Evolutionary conservation across 139 green algal genomes (phyloP).

Genomic region (Pleodorina starrii): DNA sequence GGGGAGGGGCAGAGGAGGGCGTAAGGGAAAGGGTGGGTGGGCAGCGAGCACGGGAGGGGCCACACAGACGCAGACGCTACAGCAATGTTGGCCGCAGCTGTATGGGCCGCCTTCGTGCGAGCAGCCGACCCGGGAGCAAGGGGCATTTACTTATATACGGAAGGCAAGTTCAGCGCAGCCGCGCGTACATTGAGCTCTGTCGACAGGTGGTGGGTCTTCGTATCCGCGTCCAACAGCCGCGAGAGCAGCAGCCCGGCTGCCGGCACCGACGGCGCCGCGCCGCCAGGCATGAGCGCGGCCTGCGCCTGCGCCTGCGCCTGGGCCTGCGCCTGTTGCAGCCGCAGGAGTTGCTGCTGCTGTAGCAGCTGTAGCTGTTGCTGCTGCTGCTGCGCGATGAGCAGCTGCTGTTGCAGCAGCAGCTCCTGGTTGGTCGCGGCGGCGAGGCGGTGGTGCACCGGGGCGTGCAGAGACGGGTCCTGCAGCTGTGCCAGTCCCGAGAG

Average conservation of each 20-base stretch:
- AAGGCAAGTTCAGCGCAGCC: no score
- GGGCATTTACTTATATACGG: no score
- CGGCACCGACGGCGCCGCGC: not conserved
- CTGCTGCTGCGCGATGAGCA: not conserved
- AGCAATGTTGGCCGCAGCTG: no score
- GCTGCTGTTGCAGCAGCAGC: slow-evolving; percentile 21
- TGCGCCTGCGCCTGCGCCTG: slow-evolving; percentile 17
- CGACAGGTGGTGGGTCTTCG: slow-evolving; percentile 26
- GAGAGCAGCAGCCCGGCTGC: slow-evolving; percentile 29
- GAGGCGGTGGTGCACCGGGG: not conserved
- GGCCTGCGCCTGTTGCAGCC: not conserved
- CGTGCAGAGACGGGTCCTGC: not conserved
- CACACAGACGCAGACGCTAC: not conserved
- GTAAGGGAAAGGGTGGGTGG: not conserved
- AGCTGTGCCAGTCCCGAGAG: not conserved
- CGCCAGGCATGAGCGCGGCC: not conserved
- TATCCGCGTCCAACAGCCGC: slow-evolving; percentile 28
- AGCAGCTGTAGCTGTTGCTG: slow-evolving; percentile 36
- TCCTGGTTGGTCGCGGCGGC: not conserved
- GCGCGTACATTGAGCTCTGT: slow-evolving; percentile 37
- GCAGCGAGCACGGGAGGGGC: not conserved
- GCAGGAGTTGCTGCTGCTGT: slow-evolving; percentile 12
- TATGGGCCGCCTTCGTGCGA: no score
- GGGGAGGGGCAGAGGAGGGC: not conserved
- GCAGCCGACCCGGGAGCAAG: no score